A percentile compares a stretch with the other conserved stretches of the same genome.
Evolutionary conservation across 2,329 filamentous ascomycete species (phyloP).

Genomic region (Corinectria fuckeliana): DNA sequence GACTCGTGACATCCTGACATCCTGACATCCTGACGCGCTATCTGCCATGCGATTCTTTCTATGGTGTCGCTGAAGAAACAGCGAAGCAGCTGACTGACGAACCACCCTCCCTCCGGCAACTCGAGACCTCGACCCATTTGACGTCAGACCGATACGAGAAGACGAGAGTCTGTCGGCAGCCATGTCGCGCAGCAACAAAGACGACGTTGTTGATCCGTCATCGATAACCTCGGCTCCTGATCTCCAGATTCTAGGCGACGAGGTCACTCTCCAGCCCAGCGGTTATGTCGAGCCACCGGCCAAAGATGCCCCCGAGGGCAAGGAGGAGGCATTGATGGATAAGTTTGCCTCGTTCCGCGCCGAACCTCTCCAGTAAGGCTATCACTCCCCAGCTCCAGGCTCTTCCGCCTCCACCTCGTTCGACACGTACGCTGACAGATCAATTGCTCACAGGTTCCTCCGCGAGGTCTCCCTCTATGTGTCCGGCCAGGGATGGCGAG

Average conservation of each 20-base stretch:
- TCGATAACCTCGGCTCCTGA: conserved; percentile 67
- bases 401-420: neutral
- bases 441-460: conserved; percentile 69
- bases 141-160: conserved; percentile 1
- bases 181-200: conserved; percentile 40
- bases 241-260: conserved; percentile 76
- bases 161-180: conserved; percentile 9
- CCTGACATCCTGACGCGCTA: conserved; percentile 11
- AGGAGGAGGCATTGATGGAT: conserved; percentile 75
- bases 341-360: conserved; percentile 87
- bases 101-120: conserved; percentile 17
- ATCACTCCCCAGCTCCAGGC: neutral
- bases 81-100: conserved; percentile 25
- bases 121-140: conserved; percentile 5
- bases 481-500: conserved; percentile 92
- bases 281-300: conserved; percentile 64
- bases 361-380: conserved; percentile 63
- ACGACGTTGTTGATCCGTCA: conserved; percentile 40
- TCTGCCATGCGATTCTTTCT: conserved; percentile 21
- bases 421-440: conserved; percentile 16
- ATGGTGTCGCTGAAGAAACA: conserved; percentile 30
- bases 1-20: conserved; percentile 11
- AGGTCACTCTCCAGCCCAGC: conserved; percentile 76
- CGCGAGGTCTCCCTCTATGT: conserved; percentile 94
- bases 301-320: conserved; percentile 51